A percentile compares a stretch with the other conserved stretches of the same genome.
Conservation (phyloP, 768 basidiomycete genomes). For the Hygrophorus pudorinus region DNA sequence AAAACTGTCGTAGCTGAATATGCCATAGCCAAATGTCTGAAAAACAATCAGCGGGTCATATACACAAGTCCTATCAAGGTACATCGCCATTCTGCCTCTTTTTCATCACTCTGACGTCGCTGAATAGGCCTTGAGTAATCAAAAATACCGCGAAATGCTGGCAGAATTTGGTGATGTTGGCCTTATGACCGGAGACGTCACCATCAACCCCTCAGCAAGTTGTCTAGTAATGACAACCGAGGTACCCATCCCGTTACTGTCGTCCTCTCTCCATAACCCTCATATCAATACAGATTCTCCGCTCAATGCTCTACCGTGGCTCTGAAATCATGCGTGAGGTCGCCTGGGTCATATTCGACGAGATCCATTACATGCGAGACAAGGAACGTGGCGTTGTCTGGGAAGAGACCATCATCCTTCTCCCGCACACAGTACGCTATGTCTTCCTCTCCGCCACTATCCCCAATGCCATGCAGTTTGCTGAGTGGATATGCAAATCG, state of each 20-base stretch:
- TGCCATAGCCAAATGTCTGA: constrained; percentile 93
- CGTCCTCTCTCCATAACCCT: background rate
- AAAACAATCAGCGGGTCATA: constrained; percentile 90
- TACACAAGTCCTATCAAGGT: constrained; percentile 99
- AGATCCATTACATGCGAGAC: constrained; percentile 99
- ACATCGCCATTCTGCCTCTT: background rate
- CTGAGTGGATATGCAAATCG: constrained; percentile 96
- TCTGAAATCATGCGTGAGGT: constrained; percentile 99
- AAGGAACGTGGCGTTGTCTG: constrained; percentile 98
- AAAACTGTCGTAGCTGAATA: constrained; percentile 99
- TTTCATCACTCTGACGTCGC: background rate
- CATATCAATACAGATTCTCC: constrained; percentile 63
- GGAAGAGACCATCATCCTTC: constrained; percentile 97
- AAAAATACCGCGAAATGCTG: constrained; percentile 97
- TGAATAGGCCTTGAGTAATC: constrained; percentile 88
- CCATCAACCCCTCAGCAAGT: constrained; percentile 93
- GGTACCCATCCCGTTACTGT: constrained; percentile 32
- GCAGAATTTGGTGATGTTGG: constrained; percentile 98
- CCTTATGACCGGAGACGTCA: constrained; percentile 98
- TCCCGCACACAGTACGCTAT: constrained; percentile 93
- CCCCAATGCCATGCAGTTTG: constrained; percentile 98
- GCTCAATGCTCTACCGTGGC: constrained; percentile 97
- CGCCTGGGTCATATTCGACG: constrained; percentile 99
- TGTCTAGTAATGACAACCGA: constrained; percentile 99
- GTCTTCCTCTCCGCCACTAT: constrained; percentile 99